Conservation (phyloP, 2,329 filamentous ascomycete species). For the Fusarium annulatum region DNA sequence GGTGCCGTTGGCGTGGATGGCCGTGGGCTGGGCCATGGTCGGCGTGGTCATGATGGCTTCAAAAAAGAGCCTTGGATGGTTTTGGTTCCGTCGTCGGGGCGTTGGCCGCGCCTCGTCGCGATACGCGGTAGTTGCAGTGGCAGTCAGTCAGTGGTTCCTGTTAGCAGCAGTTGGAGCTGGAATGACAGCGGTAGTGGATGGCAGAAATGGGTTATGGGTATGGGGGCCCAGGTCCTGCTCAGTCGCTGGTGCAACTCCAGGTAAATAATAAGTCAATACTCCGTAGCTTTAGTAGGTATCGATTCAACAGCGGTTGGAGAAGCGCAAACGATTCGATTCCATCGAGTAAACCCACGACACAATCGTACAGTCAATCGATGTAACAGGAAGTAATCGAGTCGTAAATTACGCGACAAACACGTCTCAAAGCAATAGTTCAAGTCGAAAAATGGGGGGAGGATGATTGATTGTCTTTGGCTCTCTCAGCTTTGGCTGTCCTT, state of each 20-base stretch:
- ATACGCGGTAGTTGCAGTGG: conserved; percentile 54
- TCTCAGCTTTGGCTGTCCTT: conserved; percentile 28
- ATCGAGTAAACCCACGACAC: conserved; percentile 47
- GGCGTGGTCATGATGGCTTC: conserved; percentile 42
- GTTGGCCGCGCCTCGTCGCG: conserved; percentile 54
- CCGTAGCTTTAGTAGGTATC: conserved; percentile 40
- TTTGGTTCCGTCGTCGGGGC: conserved; percentile 39
- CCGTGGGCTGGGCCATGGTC: conserved; percentile 57
- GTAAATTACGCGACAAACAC: conserved; percentile 40
- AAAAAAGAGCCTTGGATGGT: conserved; percentile 19
- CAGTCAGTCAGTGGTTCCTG: conserved; percentile 47
- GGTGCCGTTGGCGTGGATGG: conserved; percentile 56
- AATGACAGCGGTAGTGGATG: conserved; percentile 48
- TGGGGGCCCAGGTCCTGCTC: conserved; percentile 20
- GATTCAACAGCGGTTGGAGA: conserved; percentile 34
- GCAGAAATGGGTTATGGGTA: conserved; percentile 40
- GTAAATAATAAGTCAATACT: conserved; percentile 33
- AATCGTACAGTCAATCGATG: conserved; percentile 49
- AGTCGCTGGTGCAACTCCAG: conserved; percentile 56
- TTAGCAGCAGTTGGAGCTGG: conserved; percentile 37
- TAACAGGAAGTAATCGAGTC: conserved; percentile 37
- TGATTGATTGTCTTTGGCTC: conserved; percentile 5
- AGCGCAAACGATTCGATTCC: conserved; percentile 47
- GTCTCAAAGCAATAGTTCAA: conserved; percentile 38
- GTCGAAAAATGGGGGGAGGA: conserved; percentile 46